These are phyloP conservation scores for Aphanoascus verrucosus DNA, from an alignment of 2,329 filamentous ascomycete species.

Conservation along the genomic window DNA sequence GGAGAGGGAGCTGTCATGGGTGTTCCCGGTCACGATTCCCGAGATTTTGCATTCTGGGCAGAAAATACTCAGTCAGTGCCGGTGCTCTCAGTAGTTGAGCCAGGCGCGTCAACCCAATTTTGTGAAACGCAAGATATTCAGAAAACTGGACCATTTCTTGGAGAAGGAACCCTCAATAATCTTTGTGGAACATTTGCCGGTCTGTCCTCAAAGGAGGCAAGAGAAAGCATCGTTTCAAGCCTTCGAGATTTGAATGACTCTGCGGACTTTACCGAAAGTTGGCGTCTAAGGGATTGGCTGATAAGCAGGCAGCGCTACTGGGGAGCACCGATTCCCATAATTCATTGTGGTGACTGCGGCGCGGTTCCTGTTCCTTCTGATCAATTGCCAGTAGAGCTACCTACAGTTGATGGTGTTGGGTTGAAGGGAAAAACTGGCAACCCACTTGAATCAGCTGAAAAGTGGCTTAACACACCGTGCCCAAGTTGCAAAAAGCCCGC, in stretches of 20 bases:
- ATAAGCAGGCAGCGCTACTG: slow-evolving; percentile 88
- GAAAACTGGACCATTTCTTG: slow-evolving; percentile 43
- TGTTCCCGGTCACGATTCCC: slow-evolving; percentile 70
- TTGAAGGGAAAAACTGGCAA: slow-evolving; percentile 61
- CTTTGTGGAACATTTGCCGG: slow-evolving; percentile 56
- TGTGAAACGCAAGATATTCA: slow-evolving; percentile 17
- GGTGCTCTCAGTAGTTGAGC: slow-evolving; percentile 51
- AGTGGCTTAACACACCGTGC: slow-evolving; percentile 66
- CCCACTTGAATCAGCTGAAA: slow-evolving; percentile 58
- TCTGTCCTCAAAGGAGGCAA: slow-evolving; percentile 53
- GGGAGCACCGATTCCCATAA: slow-evolving; percentile 80
- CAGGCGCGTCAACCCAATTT: slow-evolving; percentile 34
- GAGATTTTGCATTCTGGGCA: slow-evolving; percentile 72
- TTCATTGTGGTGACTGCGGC: slow-evolving; percentile 69
- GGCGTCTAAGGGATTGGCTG: slow-evolving; percentile 79
- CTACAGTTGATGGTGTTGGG: slow-evolving; percentile 58
- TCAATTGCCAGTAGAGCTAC: slow-evolving; percentile 66
- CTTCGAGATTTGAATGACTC: slow-evolving; percentile 42
- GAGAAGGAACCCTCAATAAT: slow-evolving; percentile 57
- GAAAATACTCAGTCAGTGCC: slow-evolving; percentile 52
- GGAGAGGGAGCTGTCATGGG: slow-evolving; percentile 87
- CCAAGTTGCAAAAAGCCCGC: slow-evolving; percentile 59
- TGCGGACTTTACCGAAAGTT: slow-evolving; percentile 58
- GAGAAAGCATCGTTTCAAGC: slow-evolving; percentile 46
- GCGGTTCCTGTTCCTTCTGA: slow-evolving; percentile 65